These are phyloP conservation scores for Trichoderma koningiopsis DNA, from an alignment of 2,329 filamentous ascomycete genomes.

Conservation along the genomic window DNA sequence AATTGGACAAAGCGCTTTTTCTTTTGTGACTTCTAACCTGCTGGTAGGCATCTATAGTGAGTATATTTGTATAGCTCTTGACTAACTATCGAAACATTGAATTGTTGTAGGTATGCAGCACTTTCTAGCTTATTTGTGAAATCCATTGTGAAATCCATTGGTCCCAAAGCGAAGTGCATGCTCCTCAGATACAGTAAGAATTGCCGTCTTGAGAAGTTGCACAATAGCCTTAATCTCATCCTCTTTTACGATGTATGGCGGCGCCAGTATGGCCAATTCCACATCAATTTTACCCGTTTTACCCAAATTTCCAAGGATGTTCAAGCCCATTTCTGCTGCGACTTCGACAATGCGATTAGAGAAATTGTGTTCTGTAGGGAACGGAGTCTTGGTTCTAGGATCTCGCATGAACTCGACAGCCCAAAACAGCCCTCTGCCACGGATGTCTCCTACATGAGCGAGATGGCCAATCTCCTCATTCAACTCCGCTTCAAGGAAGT, in stretches of 20 bases:
- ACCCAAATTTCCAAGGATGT: neutral
- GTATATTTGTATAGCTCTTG: too few species aligned
- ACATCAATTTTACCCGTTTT: neutral
- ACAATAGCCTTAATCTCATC: neutral
- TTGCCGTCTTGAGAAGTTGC: neutral
- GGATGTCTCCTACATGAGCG: conserved; percentile 60
- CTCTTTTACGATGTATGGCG: neutral
- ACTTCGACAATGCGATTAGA: neutral
- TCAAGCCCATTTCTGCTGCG: neutral
- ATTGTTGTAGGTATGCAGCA: too few species aligned
- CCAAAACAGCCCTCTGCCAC: conserved; percentile 59
- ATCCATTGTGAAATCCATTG: neutral
- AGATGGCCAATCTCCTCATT: conserved; percentile 41
- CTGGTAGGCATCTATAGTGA: too few species aligned
- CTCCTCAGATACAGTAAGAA: neutral
- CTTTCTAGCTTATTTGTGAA: neutral
- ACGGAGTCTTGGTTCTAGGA: conserved; percentile 40
- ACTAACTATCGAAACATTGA: too few species aligned
- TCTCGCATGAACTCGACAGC: conserved; percentile 49
- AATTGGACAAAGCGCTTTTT: too few species aligned
- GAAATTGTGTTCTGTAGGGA: conserved; percentile 29
- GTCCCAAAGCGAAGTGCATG: neutral
- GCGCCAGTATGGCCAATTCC: neutral
- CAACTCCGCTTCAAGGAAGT: neutral
- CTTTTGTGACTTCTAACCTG: too few species aligned